These are phyloP conservation scores for Xylaria hypoxylon DNA, from an alignment of 2,329 filamentous ascomycete genomes.

Conservation along the genomic window DNA sequence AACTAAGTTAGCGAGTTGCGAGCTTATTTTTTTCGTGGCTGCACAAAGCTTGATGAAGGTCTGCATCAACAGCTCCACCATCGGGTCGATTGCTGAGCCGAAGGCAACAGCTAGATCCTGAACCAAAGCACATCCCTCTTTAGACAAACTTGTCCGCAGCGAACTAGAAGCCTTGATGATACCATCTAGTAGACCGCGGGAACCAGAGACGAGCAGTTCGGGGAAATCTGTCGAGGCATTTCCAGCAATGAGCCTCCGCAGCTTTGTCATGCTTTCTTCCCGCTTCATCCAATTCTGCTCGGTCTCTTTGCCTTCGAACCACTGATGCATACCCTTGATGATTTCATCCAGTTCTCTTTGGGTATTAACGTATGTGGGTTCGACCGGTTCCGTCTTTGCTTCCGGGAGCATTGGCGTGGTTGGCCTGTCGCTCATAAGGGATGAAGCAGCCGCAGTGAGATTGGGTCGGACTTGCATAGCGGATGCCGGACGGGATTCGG, in stretches of 20 bases:
- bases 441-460: constrained; percentile 65
- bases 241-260: constrained; percentile 83
- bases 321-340: constrained; percentile 81
- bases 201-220: constrained; percentile 74
- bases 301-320: constrained; percentile 88
- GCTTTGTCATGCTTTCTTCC: constrained; percentile 81
- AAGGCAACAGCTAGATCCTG: constrained; percentile 85
- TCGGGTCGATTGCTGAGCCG: constrained; percentile 82
- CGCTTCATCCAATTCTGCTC: constrained; percentile 92
- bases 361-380: constrained; percentile 86
- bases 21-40: constrained; percentile 91
- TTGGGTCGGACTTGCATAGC: constrained; percentile 53
- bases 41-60: constrained; percentile 89
- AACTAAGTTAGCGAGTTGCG: constrained; percentile 82
- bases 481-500: constrained; percentile 57
- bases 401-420: constrained; percentile 75
- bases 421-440: constrained; percentile 62
- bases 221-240: constrained; percentile 84
- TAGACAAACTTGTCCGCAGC: constrained; percentile 88
- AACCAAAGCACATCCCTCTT: constrained; percentile 83
- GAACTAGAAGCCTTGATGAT: constrained; percentile 88
- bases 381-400: constrained; percentile 74
- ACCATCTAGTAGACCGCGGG: constrained; percentile 83
- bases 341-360: constrained; percentile 89
- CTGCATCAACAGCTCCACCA: constrained; percentile 91